Evolutionary conservation across 108 stramenopile species (phyloP).

Genomic region (Phaeodactylum tricornutum): DNA sequence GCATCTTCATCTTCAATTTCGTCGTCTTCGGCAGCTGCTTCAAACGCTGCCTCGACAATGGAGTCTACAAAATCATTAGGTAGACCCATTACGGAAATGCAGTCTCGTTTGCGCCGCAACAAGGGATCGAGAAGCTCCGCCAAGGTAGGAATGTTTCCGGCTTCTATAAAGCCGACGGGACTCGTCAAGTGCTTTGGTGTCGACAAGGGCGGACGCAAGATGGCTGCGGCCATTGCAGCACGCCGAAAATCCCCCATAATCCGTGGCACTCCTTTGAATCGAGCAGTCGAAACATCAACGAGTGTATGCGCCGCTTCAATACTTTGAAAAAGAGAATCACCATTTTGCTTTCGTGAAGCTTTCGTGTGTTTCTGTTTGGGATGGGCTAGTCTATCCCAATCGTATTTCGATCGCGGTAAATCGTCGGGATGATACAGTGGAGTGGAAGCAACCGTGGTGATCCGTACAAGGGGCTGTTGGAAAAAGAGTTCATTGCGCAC

Average conservation of each 20-base stretch:
- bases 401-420: slow-evolving; percentile 21
- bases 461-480: slow-evolving; percentile 4
- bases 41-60: neutral
- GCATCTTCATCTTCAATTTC: neutral
- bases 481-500: too few relatives aligned
- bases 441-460: slow-evolving; percentile 14
- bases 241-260: slow-evolving; percentile 67
- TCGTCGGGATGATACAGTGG: slow-evolving; percentile 57
- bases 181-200: too few relatives aligned
- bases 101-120: neutral
- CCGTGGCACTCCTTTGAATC: slow-evolving; percentile 37
- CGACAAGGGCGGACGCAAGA: too few relatives aligned
- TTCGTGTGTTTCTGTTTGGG: too few relatives aligned
- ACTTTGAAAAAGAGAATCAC: too few relatives aligned
- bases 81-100: slow-evolving; percentile 9
- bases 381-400: slow-evolving; percentile 39
- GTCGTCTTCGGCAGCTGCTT: too few relatives aligned
- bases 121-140: slow-evolving; percentile 26
- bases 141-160: slow-evolving; percentile 30
- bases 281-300: too few relatives aligned
- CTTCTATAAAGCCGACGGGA: slow-evolving; percentile 7
- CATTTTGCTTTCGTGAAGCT: too few relatives aligned
- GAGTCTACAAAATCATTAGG: neutral
- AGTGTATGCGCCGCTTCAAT: too few relatives aligned
- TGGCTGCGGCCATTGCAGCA: slow-evolving; percentile 36